Evolutionary conservation across 2,329 filamentous ascomycete genomes (phyloP).

Genomic region (Cercospora zeina): DNA sequence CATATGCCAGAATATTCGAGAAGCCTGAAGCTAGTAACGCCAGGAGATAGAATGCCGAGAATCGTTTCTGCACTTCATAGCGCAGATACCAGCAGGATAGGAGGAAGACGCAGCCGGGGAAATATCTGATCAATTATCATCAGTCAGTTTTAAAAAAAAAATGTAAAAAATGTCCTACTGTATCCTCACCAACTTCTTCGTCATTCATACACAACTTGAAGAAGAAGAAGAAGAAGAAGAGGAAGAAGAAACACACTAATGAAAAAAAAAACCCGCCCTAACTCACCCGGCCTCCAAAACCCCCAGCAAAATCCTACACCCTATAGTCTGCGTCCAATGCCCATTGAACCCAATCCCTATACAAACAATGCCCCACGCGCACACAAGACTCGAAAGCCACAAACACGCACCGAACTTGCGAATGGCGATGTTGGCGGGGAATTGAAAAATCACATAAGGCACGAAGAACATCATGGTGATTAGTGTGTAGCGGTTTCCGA

Average conservation of each 20-base stretch:
- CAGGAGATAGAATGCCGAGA: slow-evolving; percentile 25
- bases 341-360: slow-evolving; percentile 40
- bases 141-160: too few species aligned
- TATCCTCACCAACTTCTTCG: too few species aligned
- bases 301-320: slow-evolving; percentile 39
- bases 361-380: slow-evolving; percentile 42
- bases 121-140: background rate
- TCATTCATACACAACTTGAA: too few species aligned
- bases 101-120: slow-evolving; percentile 29
- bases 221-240: too few species aligned
- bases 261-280: too few species aligned
- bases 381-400: slow-evolving; percentile 42
- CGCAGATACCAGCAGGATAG: slow-evolving; percentile 26
- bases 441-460: slow-evolving; percentile 29
- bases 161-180: too few species aligned
- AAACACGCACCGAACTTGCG: slow-evolving; percentile 43
- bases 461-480: slow-evolving; percentile 44
- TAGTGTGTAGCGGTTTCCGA: slow-evolving; percentile 42
- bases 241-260: too few species aligned
- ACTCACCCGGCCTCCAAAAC: slow-evolving; percentile 41
- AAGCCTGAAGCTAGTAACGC: slow-evolving; percentile 23
- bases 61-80: slow-evolving; percentile 30
- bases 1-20: slow-evolving; percentile 26
- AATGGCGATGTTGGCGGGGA: slow-evolving; percentile 39
- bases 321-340: slow-evolving; percentile 37